These are phyloP conservation scores for Phaffia rhodozyma DNA, from an alignment of 1,284 basidiomycete genomes.

Conservation along the genomic window DNA sequence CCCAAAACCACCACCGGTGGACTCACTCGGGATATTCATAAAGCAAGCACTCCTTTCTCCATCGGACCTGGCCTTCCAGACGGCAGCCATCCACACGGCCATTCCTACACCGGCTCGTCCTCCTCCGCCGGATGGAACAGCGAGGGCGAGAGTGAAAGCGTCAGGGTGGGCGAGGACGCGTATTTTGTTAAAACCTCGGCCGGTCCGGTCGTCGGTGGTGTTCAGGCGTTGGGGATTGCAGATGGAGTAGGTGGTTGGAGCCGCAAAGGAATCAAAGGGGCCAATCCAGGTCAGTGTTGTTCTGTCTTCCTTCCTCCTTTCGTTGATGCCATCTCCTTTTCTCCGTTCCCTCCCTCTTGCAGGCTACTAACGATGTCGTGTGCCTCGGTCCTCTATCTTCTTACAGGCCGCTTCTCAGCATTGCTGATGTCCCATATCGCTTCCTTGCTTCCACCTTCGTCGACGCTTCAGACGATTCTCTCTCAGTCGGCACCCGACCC, in stretches of 20 bases:
- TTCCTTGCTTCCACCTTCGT: not conserved
- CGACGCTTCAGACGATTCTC: too few species aligned
- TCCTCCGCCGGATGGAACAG: not conserved
- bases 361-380: not conserved
- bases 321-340: not conserved
- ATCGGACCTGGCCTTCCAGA: not conserved
- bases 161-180: constrained; percentile 34
- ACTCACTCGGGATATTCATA: not conserved
- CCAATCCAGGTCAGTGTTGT: constrained; percentile 4
- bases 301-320: not conserved
- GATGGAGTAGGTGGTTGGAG: constrained; percentile 37
- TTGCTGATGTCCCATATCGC: constrained; percentile 14
- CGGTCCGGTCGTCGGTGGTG: too few species aligned
- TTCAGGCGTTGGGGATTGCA: constrained; percentile 30
- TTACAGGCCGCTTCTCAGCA: constrained; percentile 12
- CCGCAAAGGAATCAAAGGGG: not conserved
- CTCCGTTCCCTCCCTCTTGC: not conserved
- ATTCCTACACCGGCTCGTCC: not conserved
- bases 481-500: constrained; percentile 32
- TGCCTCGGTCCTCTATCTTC: not conserved
- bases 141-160: not conserved
- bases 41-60: not conserved
- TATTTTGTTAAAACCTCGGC: constrained; percentile 33
- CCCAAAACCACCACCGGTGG: constrained; percentile 3
- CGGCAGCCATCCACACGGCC: not conserved